Evolutionary conservation across 116 monocot genomes (phyloP).

Genomic region (Papilionanthe hybrid): DNA sequence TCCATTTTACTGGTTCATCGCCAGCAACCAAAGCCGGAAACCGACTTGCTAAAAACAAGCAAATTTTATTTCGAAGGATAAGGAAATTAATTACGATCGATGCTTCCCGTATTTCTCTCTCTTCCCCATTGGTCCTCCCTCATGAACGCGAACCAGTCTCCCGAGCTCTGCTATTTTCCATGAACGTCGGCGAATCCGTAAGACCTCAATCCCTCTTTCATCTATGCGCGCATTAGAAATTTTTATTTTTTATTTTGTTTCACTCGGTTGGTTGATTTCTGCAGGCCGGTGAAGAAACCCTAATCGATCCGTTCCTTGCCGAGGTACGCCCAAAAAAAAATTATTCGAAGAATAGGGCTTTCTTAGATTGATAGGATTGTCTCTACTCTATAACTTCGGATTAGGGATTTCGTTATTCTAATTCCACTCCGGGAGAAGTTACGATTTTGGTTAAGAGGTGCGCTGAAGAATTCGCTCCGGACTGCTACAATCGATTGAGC

Average conservation of each 20-base stretch:
- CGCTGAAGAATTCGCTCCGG: neutral
- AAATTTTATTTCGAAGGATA: neutral
- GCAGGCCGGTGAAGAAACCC: neutral
- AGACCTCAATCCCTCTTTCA: neutral
- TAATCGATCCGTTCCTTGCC: slow-evolving; percentile 12
- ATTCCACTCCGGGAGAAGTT: neutral
- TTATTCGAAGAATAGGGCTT: slow-evolving; percentile 16
- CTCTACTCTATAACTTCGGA: neutral
- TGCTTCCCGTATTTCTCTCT: neutral
- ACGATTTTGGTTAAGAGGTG: neutral
- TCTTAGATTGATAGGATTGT: neutral
- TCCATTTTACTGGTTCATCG: neutral
- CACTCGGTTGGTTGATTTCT: neutral
- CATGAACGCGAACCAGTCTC: neutral
- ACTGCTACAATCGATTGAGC: slow-evolving; percentile 6
- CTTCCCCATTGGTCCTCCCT: neutral
- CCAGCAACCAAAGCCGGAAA: neutral
- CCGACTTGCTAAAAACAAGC: neutral
- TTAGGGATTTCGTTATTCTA: slow-evolving; percentile 10
- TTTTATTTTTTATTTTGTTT: too few relatives aligned
- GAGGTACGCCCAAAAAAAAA: neutral
- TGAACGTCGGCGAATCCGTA: neutral
- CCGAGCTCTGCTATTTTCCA: slow-evolving; percentile 13
- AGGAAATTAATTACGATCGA: neutral
- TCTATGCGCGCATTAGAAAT: too few relatives aligned